Percentiles rank a stretch among this genome's conserved stretches.
phyloP scores from a whole-genome alignment of 441 rosid species.

The Erodium texanum region DNA sequence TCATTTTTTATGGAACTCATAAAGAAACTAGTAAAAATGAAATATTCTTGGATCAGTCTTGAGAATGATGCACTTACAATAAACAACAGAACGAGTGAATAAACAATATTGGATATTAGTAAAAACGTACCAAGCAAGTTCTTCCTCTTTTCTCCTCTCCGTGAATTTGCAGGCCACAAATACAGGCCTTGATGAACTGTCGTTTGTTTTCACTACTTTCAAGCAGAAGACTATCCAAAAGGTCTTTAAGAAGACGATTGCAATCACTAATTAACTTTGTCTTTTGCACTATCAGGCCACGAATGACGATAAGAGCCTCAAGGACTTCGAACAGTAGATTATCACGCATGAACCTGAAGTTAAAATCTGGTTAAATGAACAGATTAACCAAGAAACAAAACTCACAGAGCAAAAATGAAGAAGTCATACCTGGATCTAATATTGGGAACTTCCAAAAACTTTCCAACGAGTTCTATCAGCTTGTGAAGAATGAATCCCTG shows the following conservation, averaged over 20 bases:
- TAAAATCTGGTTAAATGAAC: slow-evolving; percentile 22
- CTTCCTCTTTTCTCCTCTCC: slow-evolving; percentile 86
- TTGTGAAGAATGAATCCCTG: slow-evolving; percentile 99
- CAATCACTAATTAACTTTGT: slow-evolving; percentile 98
- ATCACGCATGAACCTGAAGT: slow-evolving; percentile 83
- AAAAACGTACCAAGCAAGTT: slow-evolving; percentile 70
- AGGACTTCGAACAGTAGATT: slow-evolving; percentile 90
- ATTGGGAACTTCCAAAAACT: slow-evolving; percentile 89
- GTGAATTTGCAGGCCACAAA: slow-evolving; percentile 89
- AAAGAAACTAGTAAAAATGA: not conserved
- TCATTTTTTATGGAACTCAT: not conserved
- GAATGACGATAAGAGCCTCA: slow-evolving; percentile 96
- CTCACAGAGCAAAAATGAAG: slow-evolving; percentile 2
- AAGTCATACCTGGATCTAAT: slow-evolving; percentile 77
- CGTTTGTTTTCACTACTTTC: slow-evolving; percentile 98
- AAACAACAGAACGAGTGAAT: slow-evolving; percentile 2
- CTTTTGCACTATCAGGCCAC: slow-evolving; percentile 98
- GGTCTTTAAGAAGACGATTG: slow-evolving; percentile 88
- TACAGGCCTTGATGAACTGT: slow-evolving; percentile 94
- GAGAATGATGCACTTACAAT: not conserved
- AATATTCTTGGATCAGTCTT: not conserved
- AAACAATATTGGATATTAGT: not conserved
- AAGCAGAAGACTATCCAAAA: slow-evolving; percentile 90
- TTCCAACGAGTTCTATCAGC: slow-evolving; percentile 95
- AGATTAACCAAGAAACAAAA: slow-evolving; percentile 16